Evolutionary conservation across 495 filamentous ascomycete genomes (phyloP), one percentile per base, ranked within the genome.

Genomic region (Penicillium goetzii): DNA sequence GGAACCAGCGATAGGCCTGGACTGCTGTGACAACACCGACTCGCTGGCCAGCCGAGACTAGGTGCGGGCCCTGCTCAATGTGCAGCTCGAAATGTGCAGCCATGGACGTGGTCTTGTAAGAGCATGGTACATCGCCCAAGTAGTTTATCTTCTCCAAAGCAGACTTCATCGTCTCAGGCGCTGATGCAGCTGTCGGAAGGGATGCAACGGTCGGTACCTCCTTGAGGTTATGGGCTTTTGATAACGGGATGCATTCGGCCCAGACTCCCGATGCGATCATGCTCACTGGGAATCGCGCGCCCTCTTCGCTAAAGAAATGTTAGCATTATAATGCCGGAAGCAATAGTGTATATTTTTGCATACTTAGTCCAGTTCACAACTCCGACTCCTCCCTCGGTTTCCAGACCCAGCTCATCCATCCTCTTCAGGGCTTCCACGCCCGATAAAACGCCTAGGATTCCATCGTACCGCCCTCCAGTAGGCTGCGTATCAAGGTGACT

Each of bases 11-110:
- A 70, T 89, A 92, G 28, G 80, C 79, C 62, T 81, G 79, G 9
- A 89, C 89, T 36, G 89, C 91, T 25, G 83, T 83, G 23, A 93
- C 90, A 7, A 91, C 83, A 9, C 90, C 90, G 26, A 92, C 83
- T 40, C 86, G 86, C 65, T 87, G 81, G 21, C 79, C 74, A 25
- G 84, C 80, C 2, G 78, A 75, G 56, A 91, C 84, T 3, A 94
- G 81, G 43, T 89, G 85, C 17, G 89, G 89, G 0, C 90, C 90
- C 74, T 94, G 90, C 68, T 94, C 91, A 58, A 94, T 93, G 67
- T 93, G 91, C 4, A 93, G 77, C 70, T 95, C 91, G 73, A 93
- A 93, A 71, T 93, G 90, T 2, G 91, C 91, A 19, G 85, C 91
- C 78, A 93, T 86, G 0, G 89, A 90, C 14, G 84, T 87, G 51